Percentiles rank a stretch among this genome's conserved stretches.
phyloP scores from a whole-genome alignment of 2,329 filamentous ascomycete species.

The Alternaria consortialis region DNA sequence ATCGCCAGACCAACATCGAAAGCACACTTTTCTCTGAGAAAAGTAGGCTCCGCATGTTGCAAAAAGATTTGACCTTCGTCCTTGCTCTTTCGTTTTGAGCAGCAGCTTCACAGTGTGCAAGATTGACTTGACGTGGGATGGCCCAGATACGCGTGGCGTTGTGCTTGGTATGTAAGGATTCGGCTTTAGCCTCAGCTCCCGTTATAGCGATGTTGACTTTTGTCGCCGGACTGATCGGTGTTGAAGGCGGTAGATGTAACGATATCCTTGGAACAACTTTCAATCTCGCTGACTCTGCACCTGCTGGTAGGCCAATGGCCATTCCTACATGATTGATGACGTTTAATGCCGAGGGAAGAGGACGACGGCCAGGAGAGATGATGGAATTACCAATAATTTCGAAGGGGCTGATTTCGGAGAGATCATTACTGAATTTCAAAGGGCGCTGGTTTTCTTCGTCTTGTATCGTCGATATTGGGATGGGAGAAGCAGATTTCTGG shows the following conservation, averaged over 20 bases:
- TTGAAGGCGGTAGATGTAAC: neutral
- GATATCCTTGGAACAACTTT: neutral
- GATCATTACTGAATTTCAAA: neutral
- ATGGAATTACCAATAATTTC: neutral
- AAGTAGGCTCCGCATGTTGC: neutral
- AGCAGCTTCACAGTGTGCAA: neutral
- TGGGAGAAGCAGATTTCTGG: neutral
- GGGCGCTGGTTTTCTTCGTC: slow-evolving; percentile 2
- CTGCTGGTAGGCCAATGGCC: neutral
- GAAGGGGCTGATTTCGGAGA: neutral
- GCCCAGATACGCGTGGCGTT: neutral
- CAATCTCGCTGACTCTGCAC: neutral
- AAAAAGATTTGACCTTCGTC: neutral
- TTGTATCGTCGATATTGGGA: neutral
- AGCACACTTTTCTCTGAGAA: neutral
- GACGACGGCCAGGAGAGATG: neutral
- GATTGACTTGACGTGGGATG: neutral
- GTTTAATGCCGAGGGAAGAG: neutral
- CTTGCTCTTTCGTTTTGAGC: neutral
- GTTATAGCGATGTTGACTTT: neutral
- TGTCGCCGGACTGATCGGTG: neutral
- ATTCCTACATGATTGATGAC: neutral
- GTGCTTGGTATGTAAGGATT: neutral
- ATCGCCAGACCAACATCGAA: neutral
- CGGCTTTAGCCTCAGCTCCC: neutral